Conservation (phyloP, 1,284 basidiomycete genomes). For the Microbotryum intermedium region DNA sequence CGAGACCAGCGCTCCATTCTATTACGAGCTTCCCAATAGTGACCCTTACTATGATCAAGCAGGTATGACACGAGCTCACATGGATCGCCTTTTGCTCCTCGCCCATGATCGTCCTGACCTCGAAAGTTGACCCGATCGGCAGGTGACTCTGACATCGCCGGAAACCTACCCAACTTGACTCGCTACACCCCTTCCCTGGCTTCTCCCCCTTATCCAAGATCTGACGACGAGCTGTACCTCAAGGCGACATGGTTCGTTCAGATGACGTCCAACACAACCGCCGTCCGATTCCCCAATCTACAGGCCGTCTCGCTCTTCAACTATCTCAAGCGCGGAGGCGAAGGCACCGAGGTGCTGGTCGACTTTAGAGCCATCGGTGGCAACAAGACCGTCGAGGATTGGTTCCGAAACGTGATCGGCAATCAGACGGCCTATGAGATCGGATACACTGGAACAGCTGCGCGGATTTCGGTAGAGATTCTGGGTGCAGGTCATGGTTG, state of each 20-base stretch:
- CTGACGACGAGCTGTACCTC: conserved; percentile 28
- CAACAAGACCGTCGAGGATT: conserved; percentile 24
- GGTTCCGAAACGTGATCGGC: conserved; percentile 19
- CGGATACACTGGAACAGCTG: conserved; percentile 2
- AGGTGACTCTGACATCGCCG: conserved; percentile 27
- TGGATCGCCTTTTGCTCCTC: too few relatives aligned
- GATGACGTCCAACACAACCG: conserved; percentile 24
- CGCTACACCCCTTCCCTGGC: conserved; percentile 12
- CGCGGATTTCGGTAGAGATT: background rate
- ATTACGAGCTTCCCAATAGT: conserved; percentile 27
- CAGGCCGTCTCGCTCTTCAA: conserved; percentile 30
- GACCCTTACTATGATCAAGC: conserved; percentile 14
- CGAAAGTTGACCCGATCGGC: too few relatives aligned
- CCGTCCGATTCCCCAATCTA: conserved; percentile 28
- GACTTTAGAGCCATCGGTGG: conserved; percentile 22
- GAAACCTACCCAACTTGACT: conserved; percentile 18
- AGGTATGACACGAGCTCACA: background rate
- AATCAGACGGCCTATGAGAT: conserved; percentile 20
- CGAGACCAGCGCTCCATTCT: conserved; percentile 31
- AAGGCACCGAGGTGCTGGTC: conserved; percentile 11
- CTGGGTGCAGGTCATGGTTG: background rate
- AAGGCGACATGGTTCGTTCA: conserved; percentile 33
- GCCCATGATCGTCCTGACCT: too few relatives aligned
- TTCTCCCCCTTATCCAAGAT: conserved; percentile 4
- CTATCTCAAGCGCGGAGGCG: conserved; percentile 22